Conservation (phyloP, 148 eudicot species). For the Amaranthus cruentus region DNA sequence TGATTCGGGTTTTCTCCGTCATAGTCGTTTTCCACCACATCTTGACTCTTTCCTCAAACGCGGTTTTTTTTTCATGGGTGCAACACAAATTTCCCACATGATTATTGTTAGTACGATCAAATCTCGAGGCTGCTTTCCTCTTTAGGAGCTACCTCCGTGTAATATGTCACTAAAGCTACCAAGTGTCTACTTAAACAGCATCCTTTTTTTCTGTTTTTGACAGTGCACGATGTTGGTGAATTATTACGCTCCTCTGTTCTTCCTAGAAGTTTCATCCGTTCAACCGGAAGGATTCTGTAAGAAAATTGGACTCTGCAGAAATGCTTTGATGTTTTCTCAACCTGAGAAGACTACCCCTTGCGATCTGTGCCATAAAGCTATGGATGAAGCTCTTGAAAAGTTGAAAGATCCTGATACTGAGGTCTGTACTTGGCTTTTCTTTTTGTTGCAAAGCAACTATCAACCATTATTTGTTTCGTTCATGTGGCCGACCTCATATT, state of each 20-base stretch:
- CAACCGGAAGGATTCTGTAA: conserved; percentile 64
- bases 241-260: conserved; percentile 70
- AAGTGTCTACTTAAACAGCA: background rate
- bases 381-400: conserved; percentile 55
- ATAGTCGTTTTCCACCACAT: too few relatives aligned
- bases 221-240: conserved; percentile 82
- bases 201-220: conserved; percentile 7
- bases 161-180: background rate
- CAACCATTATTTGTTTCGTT: too few relatives aligned
- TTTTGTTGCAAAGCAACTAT: background rate
- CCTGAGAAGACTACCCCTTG: conserved; percentile 38
- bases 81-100: background rate
- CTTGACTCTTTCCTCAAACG: too few relatives aligned
- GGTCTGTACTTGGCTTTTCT: conserved; percentile 35
- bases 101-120: background rate
- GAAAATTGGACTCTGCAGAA: conserved; percentile 52
- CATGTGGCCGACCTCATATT: too few relatives aligned
- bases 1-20: too few relatives aligned
- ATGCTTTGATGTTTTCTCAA: conserved; percentile 17
- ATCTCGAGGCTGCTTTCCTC: background rate
- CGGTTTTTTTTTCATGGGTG: background rate
- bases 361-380: conserved; percentile 51
- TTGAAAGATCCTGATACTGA: conserved; percentile 83
- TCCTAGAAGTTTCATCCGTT: conserved; percentile 51
- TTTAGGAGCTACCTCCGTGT: background rate